These are phyloP conservation scores for Pleurotus citrinopileatus DNA, from an alignment of 768 basidiomycete genomes.

Conservation along the genomic window DNA sequence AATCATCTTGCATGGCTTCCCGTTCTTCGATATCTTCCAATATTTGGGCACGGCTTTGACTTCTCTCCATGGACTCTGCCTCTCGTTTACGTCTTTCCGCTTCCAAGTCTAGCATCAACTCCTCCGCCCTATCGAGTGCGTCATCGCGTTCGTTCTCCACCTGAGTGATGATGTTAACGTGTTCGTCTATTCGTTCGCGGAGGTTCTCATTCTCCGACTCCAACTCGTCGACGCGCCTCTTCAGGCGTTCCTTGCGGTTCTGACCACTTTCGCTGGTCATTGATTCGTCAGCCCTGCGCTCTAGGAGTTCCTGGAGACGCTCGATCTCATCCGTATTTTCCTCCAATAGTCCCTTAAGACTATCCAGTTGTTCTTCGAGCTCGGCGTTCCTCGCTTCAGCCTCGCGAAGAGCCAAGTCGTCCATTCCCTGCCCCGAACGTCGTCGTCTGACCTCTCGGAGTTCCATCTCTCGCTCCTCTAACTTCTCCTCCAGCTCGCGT, in stretches of 20 bases:
- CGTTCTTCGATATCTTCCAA: conserved; percentile 71
- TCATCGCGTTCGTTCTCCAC: conserved; percentile 74
- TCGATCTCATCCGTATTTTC: conserved; percentile 87
- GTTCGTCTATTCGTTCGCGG: conserved; percentile 52
- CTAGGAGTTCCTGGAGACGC: conserved; percentile 64
- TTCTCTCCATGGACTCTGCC: conserved; percentile 64
- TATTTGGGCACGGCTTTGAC: conserved; percentile 68
- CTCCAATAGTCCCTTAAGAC: conserved; percentile 63
- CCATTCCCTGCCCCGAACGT: conserved; percentile 31
- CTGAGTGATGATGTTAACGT: conserved; percentile 49
- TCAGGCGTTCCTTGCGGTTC: conserved; percentile 38
- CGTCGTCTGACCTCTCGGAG: conserved; percentile 63
- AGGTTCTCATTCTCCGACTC: conserved; percentile 66
- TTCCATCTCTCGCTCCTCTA: conserved; percentile 73
- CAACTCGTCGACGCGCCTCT: conserved; percentile 52
- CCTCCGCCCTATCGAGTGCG: conserved; percentile 61
- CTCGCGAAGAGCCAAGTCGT: conserved; percentile 53
- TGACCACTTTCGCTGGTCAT: conserved; percentile 38
- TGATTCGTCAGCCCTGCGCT: conserved; percentile 46
- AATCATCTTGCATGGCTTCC: conserved; percentile 75
- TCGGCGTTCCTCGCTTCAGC: conserved; percentile 61
- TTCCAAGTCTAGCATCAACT: conserved; percentile 64
- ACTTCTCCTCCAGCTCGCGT: conserved; percentile 71
- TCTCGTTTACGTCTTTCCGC: conserved; percentile 59
- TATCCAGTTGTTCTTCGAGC: conserved; percentile 73